A percentile compares a stretch with the other conserved stretches of the same genome.
Conservation (phyloP, 495 filamentous ascomycete genomes). For the Lophiostoma macrostomum region DNA sequence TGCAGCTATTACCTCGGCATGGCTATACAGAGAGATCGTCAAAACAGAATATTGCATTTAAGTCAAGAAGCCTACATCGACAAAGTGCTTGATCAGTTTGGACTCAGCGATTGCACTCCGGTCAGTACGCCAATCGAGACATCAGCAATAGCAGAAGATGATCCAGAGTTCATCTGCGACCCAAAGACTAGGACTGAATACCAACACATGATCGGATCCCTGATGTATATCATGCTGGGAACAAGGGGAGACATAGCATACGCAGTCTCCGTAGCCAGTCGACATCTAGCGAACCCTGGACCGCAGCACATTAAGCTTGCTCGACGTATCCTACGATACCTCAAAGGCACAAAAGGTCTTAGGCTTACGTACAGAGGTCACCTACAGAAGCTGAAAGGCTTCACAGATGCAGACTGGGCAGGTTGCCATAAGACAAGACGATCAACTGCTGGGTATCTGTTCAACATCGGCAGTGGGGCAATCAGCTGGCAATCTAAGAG, state of each 20-base stretch:
- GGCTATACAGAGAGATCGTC: conserved; percentile 27
- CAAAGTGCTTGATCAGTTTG: conserved; percentile 26
- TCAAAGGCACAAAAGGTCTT: conserved; percentile 30
- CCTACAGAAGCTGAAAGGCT: conserved; percentile 25
- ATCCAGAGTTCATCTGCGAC: conserved; percentile 6
- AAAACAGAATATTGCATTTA: conserved; percentile 30
- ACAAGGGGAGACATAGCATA: conserved; percentile 28
- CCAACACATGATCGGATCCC: conserved; percentile 17
- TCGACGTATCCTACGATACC: conserved; percentile 33
- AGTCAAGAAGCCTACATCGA: conserved; percentile 24
- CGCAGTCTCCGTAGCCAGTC: conserved; percentile 21
- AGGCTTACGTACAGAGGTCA: conserved; percentile 29
- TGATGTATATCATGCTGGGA: conserved; percentile 31
- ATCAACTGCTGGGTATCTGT: conserved; percentile 43
- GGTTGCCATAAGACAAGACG: conserved; percentile 31
- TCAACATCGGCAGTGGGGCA: conserved; percentile 39
- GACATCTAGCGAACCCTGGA: conserved; percentile 29
- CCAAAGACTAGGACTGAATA: conserved; percentile 7
- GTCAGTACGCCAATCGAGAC: conserved; percentile 12
- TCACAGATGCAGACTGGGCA: conserved; percentile 34
- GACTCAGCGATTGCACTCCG: conserved; percentile 16
- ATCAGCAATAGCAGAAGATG: not conserved
- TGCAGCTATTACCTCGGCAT: conserved; percentile 43
- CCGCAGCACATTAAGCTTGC: conserved; percentile 28
- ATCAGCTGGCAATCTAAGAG: conserved; percentile 44